Conservation (phyloP, 1,284 basidiomycete species). For the Ceratobasidium sp. region DNA sequence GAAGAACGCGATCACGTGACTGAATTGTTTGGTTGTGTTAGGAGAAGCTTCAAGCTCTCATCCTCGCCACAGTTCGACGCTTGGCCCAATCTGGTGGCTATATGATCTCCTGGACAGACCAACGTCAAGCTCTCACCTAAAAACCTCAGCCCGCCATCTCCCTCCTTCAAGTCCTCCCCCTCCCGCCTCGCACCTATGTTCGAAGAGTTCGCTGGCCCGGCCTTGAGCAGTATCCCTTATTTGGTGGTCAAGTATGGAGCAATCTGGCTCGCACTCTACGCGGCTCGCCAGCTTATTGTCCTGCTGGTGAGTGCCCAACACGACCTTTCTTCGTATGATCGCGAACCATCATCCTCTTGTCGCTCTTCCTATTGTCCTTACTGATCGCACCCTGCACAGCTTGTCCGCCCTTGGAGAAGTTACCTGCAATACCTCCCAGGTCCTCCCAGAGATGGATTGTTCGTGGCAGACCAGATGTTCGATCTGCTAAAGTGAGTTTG, state of each 20-base stretch:
- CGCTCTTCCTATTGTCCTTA: conserved; percentile 24
- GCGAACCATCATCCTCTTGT: conserved; percentile 24
- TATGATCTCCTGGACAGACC: conserved; percentile 31
- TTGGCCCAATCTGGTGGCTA: conserved; percentile 23
- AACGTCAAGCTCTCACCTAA: conserved; percentile 31
- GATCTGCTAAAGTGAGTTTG: conserved; percentile 40
- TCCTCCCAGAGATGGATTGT: conserved; percentile 38
- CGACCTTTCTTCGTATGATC: conserved; percentile 21
- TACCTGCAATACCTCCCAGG: conserved; percentile 41
- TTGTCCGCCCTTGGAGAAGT: conserved; percentile 28
- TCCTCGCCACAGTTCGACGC: too few species aligned
- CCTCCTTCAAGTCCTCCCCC: conserved; percentile 7
- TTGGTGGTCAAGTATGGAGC: conserved; percentile 39
- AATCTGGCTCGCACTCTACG: conserved; percentile 37
- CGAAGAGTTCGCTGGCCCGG: neutral
- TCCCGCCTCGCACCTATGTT: conserved; percentile 13
- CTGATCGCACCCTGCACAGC: conserved; percentile 20
- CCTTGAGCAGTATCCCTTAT: conserved; percentile 21
- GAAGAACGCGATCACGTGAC: conserved; percentile 7
- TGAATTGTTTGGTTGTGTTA: conserved; percentile 15
- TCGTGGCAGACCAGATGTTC: conserved; percentile 32
- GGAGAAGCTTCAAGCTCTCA: conserved; percentile 22
- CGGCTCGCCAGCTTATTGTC: conserved; percentile 26
- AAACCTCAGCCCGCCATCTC: conserved; percentile 13
- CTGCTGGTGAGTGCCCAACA: conserved; percentile 22